Conservation (phyloP, 2,329 filamentous ascomycete genomes). For the Zymoseptoria ardabiliae region DNA sequence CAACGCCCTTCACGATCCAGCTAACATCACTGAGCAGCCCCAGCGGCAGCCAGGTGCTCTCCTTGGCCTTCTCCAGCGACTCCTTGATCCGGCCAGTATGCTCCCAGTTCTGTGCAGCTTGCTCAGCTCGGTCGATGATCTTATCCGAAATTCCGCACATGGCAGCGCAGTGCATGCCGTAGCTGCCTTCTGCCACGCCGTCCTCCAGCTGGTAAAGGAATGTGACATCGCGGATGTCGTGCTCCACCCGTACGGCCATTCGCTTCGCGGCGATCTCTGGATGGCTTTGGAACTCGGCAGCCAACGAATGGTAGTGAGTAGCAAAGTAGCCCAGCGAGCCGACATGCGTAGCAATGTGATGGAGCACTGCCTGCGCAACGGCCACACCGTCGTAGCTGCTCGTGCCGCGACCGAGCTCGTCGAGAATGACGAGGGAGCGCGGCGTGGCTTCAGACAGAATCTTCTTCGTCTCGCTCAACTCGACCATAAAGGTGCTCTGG, state of each 20-base stretch:
- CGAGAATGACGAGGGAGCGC: slow-evolving; percentile 88
- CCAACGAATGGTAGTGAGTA: slow-evolving; percentile 92
- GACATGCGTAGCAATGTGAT: slow-evolving; percentile 87
- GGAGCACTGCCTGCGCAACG: slow-evolving; percentile 92
- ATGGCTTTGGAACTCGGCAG: slow-evolving; percentile 81
- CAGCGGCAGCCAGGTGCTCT: slow-evolving; percentile 72
- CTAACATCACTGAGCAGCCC: slow-evolving; percentile 84
- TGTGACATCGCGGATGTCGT: slow-evolving; percentile 75
- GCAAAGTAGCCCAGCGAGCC: slow-evolving; percentile 95
- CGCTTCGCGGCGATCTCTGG: slow-evolving; percentile 79
- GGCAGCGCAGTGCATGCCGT: slow-evolving; percentile 96
- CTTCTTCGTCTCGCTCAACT: slow-evolving; percentile 95
- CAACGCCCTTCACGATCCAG: slow-evolving; percentile 58
- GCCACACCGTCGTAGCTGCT: slow-evolving; percentile 94
- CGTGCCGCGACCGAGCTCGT: slow-evolving; percentile 91
- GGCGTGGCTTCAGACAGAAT: slow-evolving; percentile 91
- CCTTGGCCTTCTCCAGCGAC: slow-evolving; percentile 65
- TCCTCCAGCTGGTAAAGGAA: slow-evolving; percentile 93
- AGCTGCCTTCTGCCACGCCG: slow-evolving; percentile 90
- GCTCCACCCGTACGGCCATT: slow-evolving; percentile 94
- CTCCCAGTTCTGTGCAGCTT: slow-evolving; percentile 87
- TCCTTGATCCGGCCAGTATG: slow-evolving; percentile 87
- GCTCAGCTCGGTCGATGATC: slow-evolving; percentile 80
- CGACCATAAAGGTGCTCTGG: slow-evolving; percentile 97
- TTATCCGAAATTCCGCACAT: slow-evolving; percentile 90